A percentile compares a stretch with the other conserved stretches of the same genome.
These are phyloP conservation scores for Phylloboletellus chloephorus DNA, from an alignment of 1,284 basidiomycete genomes.

Conservation along the genomic window DNA sequence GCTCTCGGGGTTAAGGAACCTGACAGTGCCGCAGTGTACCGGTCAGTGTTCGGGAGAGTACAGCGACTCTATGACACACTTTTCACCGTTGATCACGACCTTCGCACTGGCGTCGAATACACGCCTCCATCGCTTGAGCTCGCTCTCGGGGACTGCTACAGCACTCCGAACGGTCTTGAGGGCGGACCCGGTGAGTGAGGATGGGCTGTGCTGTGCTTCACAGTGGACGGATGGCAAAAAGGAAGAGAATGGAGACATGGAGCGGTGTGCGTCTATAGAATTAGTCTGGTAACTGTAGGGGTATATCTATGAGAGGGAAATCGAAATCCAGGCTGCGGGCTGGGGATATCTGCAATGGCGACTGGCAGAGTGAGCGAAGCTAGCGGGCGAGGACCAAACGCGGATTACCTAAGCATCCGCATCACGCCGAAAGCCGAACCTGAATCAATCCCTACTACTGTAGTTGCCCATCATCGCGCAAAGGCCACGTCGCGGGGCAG, in stretches of 20 bases:
- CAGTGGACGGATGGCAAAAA: slow-evolving; percentile 48
- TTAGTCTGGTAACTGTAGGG: slow-evolving; percentile 27
- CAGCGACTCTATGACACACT: slow-evolving; percentile 46
- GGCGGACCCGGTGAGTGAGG: slow-evolving; percentile 46
- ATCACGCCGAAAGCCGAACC: background rate
- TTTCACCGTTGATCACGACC: slow-evolving; percentile 65
- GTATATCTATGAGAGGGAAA: slow-evolving; percentile 30
- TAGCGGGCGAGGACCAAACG: slow-evolving; percentile 19
- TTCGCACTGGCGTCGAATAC: slow-evolving; percentile 82
- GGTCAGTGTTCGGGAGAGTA: slow-evolving; percentile 8
- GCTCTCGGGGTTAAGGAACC: slow-evolving; percentile 76
- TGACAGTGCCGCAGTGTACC: slow-evolving; percentile 22
- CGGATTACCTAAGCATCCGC: slow-evolving; percentile 25
- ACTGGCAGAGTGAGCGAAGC: background rate
- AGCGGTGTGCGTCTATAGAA: slow-evolving; percentile 20
- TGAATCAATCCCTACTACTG: too few species aligned
- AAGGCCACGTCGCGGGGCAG: slow-evolving; percentile 63
- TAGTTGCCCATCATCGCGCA: slow-evolving; percentile 13
- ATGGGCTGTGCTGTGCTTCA: slow-evolving; percentile 39
- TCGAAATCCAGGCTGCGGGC: slow-evolving; percentile 15
- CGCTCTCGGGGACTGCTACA: slow-evolving; percentile 70
- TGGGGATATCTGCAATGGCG: slow-evolving; percentile 9
- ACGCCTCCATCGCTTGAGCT: slow-evolving; percentile 81
- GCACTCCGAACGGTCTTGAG: slow-evolving; percentile 60
- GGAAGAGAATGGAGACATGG: slow-evolving; percentile 32